Evolutionary conservation across 495 filamentous ascomycete species (phyloP).

Genomic region (Aspergillus kassunensis): DNA sequence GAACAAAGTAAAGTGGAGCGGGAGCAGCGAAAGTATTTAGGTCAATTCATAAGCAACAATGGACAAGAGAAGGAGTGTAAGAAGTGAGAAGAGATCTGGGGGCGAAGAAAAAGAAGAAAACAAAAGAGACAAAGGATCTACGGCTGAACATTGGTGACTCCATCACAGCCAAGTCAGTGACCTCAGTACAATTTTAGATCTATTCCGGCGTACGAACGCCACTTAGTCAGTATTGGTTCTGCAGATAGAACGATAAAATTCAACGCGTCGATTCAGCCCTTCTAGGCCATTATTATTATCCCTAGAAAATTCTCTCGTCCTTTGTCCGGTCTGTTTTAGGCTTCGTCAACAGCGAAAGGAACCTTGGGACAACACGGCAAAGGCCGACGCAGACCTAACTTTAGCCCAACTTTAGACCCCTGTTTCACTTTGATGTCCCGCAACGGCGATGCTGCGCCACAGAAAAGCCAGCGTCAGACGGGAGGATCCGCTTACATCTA

Average conservation of each 20-base stretch:
- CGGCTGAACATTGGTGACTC: neutral
- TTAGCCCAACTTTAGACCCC: constrained; percentile 7
- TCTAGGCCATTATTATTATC: too few relatives aligned
- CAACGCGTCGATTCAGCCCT: too few relatives aligned
- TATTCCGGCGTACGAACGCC: neutral
- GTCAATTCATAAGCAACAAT: constrained; percentile 7
- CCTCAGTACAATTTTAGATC: constrained; percentile 1
- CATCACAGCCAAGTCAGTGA: neutral
- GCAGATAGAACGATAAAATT: too few relatives aligned
- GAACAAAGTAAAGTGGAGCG: neutral
- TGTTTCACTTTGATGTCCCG: constrained; percentile 5
- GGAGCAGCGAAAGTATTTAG: constrained; percentile 3
- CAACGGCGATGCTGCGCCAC: constrained; percentile 8
- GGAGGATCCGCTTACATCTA: constrained; percentile 10
- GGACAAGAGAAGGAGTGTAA: neutral
- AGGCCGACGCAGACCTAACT: neutral
- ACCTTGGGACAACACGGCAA: constrained; percentile 1
- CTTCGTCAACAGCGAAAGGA: neutral
- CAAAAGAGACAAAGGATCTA: constrained; percentile 6
- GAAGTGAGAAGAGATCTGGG: constrained; percentile 2
- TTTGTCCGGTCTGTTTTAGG: neutral
- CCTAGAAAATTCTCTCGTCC: too few relatives aligned
- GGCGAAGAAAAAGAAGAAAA: neutral
- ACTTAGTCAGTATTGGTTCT: too few relatives aligned
- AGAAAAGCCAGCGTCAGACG: constrained; percentile 6